Percentiles rank a stretch among this genome's conserved stretches.
Evolutionary conservation across 169 alveolate species (phyloP).

Genomic region (Plasmodium adleri): DNA sequence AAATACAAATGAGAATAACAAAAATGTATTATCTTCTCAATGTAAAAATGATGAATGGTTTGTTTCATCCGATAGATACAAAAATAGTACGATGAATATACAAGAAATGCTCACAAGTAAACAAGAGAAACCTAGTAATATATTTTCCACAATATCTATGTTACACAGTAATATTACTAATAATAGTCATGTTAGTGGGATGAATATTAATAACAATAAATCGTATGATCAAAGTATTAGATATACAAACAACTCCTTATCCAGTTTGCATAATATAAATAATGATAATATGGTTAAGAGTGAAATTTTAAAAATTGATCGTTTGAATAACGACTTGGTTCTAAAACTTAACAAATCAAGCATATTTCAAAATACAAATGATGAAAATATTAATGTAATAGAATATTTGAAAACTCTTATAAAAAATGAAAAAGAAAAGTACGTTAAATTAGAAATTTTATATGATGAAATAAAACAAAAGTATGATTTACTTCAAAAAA

Average conservation of each 20-base stretch:
- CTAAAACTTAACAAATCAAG: constrained; percentile 32
- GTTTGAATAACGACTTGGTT: constrained; percentile 8
- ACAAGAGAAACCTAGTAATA: background rate
- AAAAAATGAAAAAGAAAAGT: constrained; percentile 62
- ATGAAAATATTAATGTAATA: constrained; percentile 25
- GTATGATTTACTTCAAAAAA: constrained; percentile 30
- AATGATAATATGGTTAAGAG: constrained; percentile 9
- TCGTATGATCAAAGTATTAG: background rate
- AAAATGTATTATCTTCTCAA: background rate
- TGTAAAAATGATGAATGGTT: background rate
- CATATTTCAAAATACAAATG: background rate
- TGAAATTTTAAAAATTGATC: constrained; percentile 27
- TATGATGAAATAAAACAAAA: constrained; percentile 73
- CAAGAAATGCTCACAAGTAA: background rate
- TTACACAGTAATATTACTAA: background rate
- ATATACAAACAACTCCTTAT: background rate
- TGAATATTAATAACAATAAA: background rate
- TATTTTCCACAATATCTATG: background rate
- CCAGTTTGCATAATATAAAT: background rate
- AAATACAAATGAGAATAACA: constrained; percentile 19
- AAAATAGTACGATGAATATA: background rate
- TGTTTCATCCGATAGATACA: constrained; percentile 1
- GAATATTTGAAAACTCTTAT: constrained; percentile 39
- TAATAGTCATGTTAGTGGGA: background rate
- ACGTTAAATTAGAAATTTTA: constrained; percentile 38